phyloP scores from a whole-genome alignment of 352 stramenopile species.

The Pythium scleroteichum region DNA sequence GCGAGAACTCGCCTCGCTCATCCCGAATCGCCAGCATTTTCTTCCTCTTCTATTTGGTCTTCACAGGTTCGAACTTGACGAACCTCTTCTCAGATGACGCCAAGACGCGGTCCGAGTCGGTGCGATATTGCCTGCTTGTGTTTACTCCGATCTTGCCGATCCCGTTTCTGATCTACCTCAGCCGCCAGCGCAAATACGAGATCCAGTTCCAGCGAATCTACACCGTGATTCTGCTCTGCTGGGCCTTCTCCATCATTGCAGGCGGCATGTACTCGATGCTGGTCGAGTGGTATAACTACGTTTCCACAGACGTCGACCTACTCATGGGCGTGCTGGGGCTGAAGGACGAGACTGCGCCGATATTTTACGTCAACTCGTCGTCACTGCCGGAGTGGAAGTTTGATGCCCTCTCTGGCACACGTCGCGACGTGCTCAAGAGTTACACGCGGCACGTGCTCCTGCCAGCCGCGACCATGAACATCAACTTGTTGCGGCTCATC shows the following conservation, averaged over 20 bases:
- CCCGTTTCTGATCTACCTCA: conserved; percentile 67
- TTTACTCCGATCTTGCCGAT: conserved; percentile 70
- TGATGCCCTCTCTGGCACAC: conserved; percentile 52
- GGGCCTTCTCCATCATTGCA: conserved; percentile 71
- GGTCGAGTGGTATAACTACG: conserved; percentile 78
- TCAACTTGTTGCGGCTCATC: conserved; percentile 74
- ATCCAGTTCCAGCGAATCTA: conserved; percentile 78
- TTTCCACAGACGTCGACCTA: conserved; percentile 64
- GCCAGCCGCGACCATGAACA: conserved; percentile 74
- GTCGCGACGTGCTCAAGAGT: conserved; percentile 50
- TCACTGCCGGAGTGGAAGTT: conserved; percentile 52
- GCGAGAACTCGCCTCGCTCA: conserved; percentile 69
- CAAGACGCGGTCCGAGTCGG: conserved; percentile 47
- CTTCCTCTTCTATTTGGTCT: conserved; percentile 71
- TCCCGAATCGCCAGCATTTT: conserved; percentile 65
- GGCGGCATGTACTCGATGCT: conserved; percentile 85
- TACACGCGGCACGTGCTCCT: conserved; percentile 72
- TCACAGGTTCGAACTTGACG: conserved; percentile 69
- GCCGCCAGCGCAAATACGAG: conserved; percentile 59
- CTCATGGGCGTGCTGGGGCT: conserved; percentile 65
- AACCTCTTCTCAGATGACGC: conserved; percentile 67
- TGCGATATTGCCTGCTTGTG: conserved; percentile 68
- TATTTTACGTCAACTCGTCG: conserved; percentile 70
- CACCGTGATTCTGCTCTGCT: conserved; percentile 63
- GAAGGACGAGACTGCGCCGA: conserved; percentile 28